phyloP scores from a whole-genome alignment of 164 flowering plant species.

The Macadamia tetraphylla region DNA sequence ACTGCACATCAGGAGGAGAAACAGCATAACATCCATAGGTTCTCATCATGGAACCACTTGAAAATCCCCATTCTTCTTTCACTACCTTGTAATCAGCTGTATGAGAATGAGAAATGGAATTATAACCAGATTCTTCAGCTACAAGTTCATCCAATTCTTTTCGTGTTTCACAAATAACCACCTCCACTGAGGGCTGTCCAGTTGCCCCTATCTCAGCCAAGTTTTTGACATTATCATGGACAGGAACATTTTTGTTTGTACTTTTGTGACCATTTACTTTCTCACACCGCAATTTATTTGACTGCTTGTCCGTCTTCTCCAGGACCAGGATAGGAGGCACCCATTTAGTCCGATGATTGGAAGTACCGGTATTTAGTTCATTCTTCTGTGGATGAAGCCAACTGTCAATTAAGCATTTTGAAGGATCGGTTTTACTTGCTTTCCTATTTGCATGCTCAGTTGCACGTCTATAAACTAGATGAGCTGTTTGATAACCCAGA shows the following conservation, averaged over 20 bases:
- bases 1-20: slow-evolving; percentile 7
- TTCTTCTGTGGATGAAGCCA: slow-evolving; percentile 33
- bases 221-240: slow-evolving; percentile 13
- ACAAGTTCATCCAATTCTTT: slow-evolving; percentile 15
- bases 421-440: slow-evolving; percentile 6
- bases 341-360: slow-evolving; percentile 19
- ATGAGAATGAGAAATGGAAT: slow-evolving; percentile 7
- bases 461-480: slow-evolving; percentile 4
- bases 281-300: background rate
- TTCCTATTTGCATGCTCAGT: slow-evolving; percentile 5
- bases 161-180: slow-evolving; percentile 7
- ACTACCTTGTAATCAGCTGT: slow-evolving; percentile 1
- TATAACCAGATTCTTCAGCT: slow-evolving; percentile 11
- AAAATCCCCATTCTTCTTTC: slow-evolving; percentile 5
- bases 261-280: background rate
- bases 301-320: slow-evolving; percentile 16
- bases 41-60: background rate
- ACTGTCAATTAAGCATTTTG: slow-evolving; percentile 20
- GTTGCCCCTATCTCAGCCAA: slow-evolving; percentile 1
- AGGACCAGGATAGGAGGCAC: slow-evolving; percentile 24
- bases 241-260: slow-evolving; percentile 3
- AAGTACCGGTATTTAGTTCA: slow-evolving; percentile 11
- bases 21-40: slow-evolving; percentile 6
- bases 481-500: slow-evolving; percentile 10
- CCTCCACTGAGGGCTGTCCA: slow-evolving; percentile 10